Conservation (phyloP, 306 rosid genomes). For the Casuarina glauca region DNA sequence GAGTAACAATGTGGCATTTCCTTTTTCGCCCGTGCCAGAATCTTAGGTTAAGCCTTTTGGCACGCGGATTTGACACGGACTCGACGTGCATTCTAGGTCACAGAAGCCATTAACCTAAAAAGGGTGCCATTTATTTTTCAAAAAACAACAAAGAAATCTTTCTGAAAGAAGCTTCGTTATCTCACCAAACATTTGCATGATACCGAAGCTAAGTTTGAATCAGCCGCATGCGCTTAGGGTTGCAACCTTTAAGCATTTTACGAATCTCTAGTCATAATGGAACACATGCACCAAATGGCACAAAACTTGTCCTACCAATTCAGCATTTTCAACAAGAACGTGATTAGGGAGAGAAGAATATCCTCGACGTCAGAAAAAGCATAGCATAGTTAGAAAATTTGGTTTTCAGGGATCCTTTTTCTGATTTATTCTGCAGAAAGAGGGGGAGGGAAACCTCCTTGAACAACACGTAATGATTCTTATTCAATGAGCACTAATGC, state of each 20-base stretch:
- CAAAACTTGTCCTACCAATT: conserved; percentile 7
- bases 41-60: conserved; percentile 21
- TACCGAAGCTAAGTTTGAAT: background rate
- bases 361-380: conserved; percentile 4
- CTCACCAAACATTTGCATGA: background rate
- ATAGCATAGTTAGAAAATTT: background rate
- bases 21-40: background rate
- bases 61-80: conserved; percentile 18
- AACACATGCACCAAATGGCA: background rate
- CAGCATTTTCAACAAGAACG: background rate
- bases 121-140: background rate
- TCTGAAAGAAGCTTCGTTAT: background rate
- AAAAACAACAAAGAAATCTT: background rate
- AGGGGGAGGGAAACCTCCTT: background rate
- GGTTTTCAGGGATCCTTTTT: conserved; percentile 8
- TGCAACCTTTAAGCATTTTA: background rate
- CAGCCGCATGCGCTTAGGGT: background rate
- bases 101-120: background rate
- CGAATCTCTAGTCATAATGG: background rate
- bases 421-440: conserved; percentile 20
- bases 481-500: conserved; percentile 21
- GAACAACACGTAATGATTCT: conserved; percentile 6
- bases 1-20: background rate
- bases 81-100: background rate
- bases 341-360: background rate